Conservation (phyloP, 2,329 filamentous ascomycete genomes). For the Calonectria henricotiae region DNA sequence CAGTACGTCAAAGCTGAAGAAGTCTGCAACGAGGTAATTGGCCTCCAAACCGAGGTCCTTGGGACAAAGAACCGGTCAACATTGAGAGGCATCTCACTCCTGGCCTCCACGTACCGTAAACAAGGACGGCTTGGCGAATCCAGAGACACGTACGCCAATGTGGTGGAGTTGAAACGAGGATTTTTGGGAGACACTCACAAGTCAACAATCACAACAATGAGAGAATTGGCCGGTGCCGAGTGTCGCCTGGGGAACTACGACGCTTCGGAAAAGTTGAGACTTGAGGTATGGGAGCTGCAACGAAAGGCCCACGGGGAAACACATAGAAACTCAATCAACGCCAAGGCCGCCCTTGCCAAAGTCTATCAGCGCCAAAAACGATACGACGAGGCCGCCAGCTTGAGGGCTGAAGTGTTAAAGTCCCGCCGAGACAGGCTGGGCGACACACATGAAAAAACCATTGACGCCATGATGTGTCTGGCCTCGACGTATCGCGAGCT, state of each 20-base stretch:
- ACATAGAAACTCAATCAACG: neutral
- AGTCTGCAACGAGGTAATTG: neutral
- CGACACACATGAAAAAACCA: neutral
- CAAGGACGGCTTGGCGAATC: neutral
- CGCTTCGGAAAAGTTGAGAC: neutral
- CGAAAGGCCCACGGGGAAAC: neutral
- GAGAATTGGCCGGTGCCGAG: neutral
- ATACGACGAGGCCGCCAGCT: neutral
- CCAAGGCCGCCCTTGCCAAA: neutral
- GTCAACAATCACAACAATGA: neutral
- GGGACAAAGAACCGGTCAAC: neutral
- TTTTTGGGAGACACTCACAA: neutral
- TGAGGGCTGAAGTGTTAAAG: neutral
- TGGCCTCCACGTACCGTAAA: constrained; percentile 1
- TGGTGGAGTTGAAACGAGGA: neutral
- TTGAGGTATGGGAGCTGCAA: neutral
- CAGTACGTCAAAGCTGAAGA: neutral
- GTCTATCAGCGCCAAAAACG: neutral
- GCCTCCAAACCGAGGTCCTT: neutral
- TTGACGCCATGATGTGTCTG: neutral
- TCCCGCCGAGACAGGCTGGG: neutral
- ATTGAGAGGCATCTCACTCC: neutral
- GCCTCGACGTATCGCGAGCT: neutral
- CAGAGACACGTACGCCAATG: neutral
- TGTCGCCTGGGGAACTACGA: constrained; percentile 2